These are phyloP conservation scores for Huiozyma sinensis DNA, from an alignment of 805 yeast genomes.

Conservation along the genomic window DNA sequence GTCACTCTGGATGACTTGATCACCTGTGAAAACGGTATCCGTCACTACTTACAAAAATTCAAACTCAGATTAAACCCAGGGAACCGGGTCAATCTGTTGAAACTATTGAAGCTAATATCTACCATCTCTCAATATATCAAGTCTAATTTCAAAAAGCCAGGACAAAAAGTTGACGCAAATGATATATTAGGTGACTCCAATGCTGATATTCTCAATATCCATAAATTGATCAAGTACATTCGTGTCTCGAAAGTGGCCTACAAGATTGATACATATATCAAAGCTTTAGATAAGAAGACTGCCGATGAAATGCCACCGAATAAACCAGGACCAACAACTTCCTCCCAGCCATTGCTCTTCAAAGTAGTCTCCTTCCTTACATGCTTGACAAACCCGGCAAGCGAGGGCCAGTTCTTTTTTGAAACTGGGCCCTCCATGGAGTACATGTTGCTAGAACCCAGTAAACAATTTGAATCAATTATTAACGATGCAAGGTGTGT, in stretches of 20 bases:
- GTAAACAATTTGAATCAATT: slow-evolving; percentile 54
- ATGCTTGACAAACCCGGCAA: slow-evolving; percentile 59
- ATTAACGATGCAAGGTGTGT: slow-evolving; percentile 59
- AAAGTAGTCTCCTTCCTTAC: slow-evolving; percentile 54
- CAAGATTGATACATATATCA: slow-evolving; percentile 64
- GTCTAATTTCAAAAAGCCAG: slow-evolving; percentile 33
- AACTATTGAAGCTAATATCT: slow-evolving; percentile 47
- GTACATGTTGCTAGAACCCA: slow-evolving; percentile 73
- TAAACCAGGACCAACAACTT: slow-evolving; percentile 3
- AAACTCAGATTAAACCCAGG: slow-evolving; percentile 54
- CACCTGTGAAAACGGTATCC: slow-evolving; percentile 37
- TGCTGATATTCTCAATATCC: slow-evolving; percentile 62
- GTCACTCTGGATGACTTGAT: slow-evolving; percentile 42
- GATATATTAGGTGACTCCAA: slow-evolving; percentile 49
- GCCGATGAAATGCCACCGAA: neutral
- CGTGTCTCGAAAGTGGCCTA: slow-evolving; percentile 65
- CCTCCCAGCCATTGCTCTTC: slow-evolving; percentile 45
- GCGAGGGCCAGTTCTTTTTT: slow-evolving; percentile 72
- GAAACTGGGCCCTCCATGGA: slow-evolving; percentile 33
- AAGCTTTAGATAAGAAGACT: slow-evolving; percentile 2
- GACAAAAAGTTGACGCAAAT: slow-evolving; percentile 39
- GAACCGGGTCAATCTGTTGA: slow-evolving; percentile 59
- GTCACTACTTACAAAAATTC: slow-evolving; percentile 49
- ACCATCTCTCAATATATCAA: slow-evolving; percentile 40
- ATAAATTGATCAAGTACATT: slow-evolving; percentile 54